A percentile compares a stretch with the other conserved stretches of the same genome.
These are phyloP conservation scores for Ogataea corticis DNA, from an alignment of 805 yeast genomes.

Conservation along the genomic window DNA sequence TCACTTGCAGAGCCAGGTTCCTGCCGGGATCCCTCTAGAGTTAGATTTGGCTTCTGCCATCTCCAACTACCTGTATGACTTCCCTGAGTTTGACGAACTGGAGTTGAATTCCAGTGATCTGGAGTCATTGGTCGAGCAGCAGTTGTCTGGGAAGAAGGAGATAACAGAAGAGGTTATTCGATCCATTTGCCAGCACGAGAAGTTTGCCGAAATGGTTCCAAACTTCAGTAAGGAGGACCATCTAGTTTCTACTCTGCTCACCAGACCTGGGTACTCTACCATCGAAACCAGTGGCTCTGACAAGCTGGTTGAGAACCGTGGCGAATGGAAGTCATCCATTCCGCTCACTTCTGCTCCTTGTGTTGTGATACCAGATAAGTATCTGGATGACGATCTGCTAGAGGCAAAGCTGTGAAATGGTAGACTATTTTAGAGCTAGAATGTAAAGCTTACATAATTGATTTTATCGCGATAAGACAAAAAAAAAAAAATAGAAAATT, in stretches of 20 bases:
- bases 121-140: slow-evolving; percentile 24
- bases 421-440: neutral
- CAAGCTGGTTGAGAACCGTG: slow-evolving; percentile 40
- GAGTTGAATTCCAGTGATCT: slow-evolving; percentile 27
- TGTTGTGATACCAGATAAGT: slow-evolving; percentile 40
- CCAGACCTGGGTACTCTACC: neutral
- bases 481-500: neutral
- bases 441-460: no score
- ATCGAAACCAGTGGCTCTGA: slow-evolving; percentile 8
- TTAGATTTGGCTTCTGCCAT: slow-evolving; percentile 28
- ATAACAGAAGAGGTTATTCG: slow-evolving; percentile 8
- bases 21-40: slow-evolving; percentile 23
- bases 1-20: slow-evolving; percentile 59
- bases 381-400: slow-evolving; percentile 24
- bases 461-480: neutral
- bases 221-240: slow-evolving; percentile 22
- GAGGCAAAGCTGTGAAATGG: slow-evolving; percentile 23
- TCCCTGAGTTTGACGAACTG: slow-evolving; percentile 28
- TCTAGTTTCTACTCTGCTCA: slow-evolving; percentile 7
- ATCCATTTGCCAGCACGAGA: slow-evolving; percentile 15
- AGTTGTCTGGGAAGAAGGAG: slow-evolving; percentile 10
- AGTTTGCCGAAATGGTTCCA: slow-evolving; percentile 21
- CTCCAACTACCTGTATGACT: slow-evolving; percentile 32
- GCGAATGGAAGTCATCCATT: slow-evolving; percentile 56
- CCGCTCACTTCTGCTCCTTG: slow-evolving; percentile 61